phyloP scores from a whole-genome alignment of 2,329 filamentous ascomycete species.

The Arachnomyces sp. region DNA sequence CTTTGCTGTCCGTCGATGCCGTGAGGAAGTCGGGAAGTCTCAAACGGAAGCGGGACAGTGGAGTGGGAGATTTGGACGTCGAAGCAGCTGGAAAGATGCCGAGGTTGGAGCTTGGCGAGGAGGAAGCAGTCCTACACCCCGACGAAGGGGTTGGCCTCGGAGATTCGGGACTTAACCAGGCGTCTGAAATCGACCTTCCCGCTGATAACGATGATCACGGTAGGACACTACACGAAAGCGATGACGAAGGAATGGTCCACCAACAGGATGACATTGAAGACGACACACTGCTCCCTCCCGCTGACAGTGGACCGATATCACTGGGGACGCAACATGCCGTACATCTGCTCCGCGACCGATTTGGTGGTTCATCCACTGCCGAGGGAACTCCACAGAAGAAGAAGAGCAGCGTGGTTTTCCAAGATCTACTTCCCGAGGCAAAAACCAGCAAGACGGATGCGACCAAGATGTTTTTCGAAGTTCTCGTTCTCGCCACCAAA shows the following conservation, averaged over 20 bases:
- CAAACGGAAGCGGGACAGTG: constrained; percentile 90
- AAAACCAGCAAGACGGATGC: constrained; percentile 79
- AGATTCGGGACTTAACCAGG: constrained; percentile 39
- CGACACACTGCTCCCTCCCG: constrained; percentile 68
- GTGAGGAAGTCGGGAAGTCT: constrained; percentile 68
- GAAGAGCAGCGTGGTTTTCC: constrained; percentile 73
- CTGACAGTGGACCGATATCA: constrained; percentile 78
- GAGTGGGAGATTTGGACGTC: constrained; percentile 70
- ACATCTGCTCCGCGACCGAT: constrained; percentile 81
- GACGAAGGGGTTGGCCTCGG: constrained; percentile 44
- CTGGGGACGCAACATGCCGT: constrained; percentile 92
- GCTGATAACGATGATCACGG: constrained; percentile 46
- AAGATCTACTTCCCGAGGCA: constrained; percentile 76
- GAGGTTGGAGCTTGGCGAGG: constrained; percentile 53
- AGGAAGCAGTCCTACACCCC: constrained; percentile 47
- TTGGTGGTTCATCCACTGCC: constrained; percentile 57
- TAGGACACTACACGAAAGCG: constrained; percentile 24
- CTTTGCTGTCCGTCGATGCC: constrained; percentile 80
- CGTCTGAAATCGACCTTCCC: constrained; percentile 58
- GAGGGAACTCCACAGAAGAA: constrained; percentile 64
- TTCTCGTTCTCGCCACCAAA: constrained; percentile 90
- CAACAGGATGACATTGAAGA: constrained; percentile 63
- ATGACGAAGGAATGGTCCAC: constrained; percentile 39
- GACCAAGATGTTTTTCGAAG: constrained; percentile 99
- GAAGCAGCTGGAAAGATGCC: constrained; percentile 58